A percentile compares a stretch with the other conserved stretches of the same genome.
These are phyloP conservation scores for Fusarium papillatum DNA, from an alignment of 2,329 filamentous ascomycete genomes.

Conservation along the genomic window DNA sequence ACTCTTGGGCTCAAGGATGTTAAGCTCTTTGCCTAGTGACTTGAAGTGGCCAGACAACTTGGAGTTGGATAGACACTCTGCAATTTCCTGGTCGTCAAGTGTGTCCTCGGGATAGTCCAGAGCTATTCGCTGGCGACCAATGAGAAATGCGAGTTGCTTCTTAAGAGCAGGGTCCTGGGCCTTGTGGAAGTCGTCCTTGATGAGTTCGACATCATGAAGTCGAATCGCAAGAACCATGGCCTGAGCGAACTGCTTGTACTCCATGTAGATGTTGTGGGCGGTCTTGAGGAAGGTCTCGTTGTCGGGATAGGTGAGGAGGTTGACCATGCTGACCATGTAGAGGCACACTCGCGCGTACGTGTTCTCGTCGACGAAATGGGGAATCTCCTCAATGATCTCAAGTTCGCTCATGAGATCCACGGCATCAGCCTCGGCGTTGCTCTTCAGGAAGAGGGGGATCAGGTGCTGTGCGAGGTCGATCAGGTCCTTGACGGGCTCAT, in stretches of 20 bases:
- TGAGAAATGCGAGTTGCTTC: conserved; percentile 94
- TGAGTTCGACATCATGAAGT: conserved; percentile 88
- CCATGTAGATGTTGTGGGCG: conserved; percentile 92
- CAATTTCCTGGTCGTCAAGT: conserved; percentile 80
- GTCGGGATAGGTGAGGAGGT: conserved; percentile 95
- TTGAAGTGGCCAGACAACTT: conserved; percentile 95
- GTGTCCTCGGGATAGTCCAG: conserved; percentile 76
- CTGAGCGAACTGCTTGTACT: conserved; percentile 93
- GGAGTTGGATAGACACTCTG: conserved; percentile 89
- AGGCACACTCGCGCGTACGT: conserved; percentile 94
- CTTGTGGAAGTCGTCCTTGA: conserved; percentile 84
- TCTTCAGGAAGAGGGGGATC: conserved; percentile 95
- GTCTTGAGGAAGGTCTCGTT: conserved; percentile 96
- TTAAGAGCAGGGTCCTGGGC: conserved; percentile 86
- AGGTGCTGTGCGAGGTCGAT: conserved; percentile 87
- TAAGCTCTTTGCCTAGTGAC: conserved; percentile 92
- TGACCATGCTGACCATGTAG: conserved; percentile 99
- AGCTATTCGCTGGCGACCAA: conserved; percentile 91
- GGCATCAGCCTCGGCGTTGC: conserved; percentile 97
- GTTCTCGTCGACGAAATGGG: conserved; percentile 91
- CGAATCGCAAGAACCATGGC: conserved; percentile 96
- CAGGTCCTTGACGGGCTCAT: conserved; percentile 87
- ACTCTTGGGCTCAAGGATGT: conserved; percentile 95
- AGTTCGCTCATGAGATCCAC: conserved; percentile 97
- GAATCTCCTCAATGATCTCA: conserved; percentile 95